Percentiles rank a stretch among this genome's conserved stretches.
These are phyloP conservation scores for Blastobotrys americana DNA, from an alignment of 805 yeast genomes.

Conservation along the genomic window DNA sequence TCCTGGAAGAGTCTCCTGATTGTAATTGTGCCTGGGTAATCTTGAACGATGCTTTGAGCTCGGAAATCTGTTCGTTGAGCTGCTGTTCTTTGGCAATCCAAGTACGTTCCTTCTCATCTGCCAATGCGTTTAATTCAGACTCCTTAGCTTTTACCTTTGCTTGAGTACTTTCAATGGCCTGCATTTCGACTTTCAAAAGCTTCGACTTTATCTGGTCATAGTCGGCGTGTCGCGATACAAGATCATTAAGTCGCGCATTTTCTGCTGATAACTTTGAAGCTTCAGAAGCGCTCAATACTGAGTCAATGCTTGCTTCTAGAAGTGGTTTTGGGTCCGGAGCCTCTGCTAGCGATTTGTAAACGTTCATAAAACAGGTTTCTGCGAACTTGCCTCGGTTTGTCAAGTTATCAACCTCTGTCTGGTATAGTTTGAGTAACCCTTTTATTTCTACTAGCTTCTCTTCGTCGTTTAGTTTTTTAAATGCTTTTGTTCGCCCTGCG, in stretches of 20 bases:
- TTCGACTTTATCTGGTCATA: conserved; percentile 67
- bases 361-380: conserved; percentile 64
- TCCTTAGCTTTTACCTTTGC: conserved; percentile 61
- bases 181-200: conserved; percentile 52
- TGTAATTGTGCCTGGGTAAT: conserved; percentile 49
- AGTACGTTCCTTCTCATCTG: conserved; percentile 66
- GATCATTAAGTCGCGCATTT: conserved; percentile 39
- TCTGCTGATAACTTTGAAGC: conserved; percentile 46
- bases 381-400: conserved; percentile 70
- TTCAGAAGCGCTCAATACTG: conserved; percentile 50
- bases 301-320: conserved; percentile 60
- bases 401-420: conserved; percentile 76
- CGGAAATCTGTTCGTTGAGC: conserved; percentile 43
- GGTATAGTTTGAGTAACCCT: conserved; percentile 66
- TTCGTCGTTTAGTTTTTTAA: conserved; percentile 61
- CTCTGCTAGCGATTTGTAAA: conserved; percentile 72
- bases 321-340: conserved; percentile 91
- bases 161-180: conserved; percentile 47
- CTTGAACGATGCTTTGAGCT: conserved; percentile 54
- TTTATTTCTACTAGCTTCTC: conserved; percentile 62
- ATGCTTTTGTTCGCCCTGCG: conserved; percentile 79
- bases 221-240: conserved; percentile 60
- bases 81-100: conserved; percentile 57
- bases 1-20: conserved; percentile 5
- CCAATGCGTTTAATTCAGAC: conserved; percentile 55